Evolutionary conservation across 345 rosid genomes (phyloP), one percentile per base, ranked within the genome.

Genomic region (Rubroshorea leprosula): DNA sequence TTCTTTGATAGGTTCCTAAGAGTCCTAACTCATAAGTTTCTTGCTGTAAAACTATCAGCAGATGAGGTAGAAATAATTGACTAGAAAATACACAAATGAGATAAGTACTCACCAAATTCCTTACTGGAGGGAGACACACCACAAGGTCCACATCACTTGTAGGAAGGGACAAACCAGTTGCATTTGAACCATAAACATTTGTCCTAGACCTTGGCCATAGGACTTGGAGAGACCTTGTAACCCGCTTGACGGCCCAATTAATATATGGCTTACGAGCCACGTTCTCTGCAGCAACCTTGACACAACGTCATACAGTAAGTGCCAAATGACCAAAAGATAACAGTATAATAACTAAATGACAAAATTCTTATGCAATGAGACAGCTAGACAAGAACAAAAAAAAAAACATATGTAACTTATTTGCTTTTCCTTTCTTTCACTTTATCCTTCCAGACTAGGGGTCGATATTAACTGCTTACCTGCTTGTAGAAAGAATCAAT

Each of bases 71-170:
- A 66, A 60, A 38, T 6, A 27, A 49, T n/a, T 14, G 49, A 58
- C 56, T 18, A 17, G 39, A 57, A 49, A 46, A 23, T 19, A 45
- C 29, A 6, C 20, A 18, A 17, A 31, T 38, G 43, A 20, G 51
- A 51, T 6, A 71, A 46, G 44, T 56, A 44, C 83, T 65, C 72
- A 92, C 98, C 90, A 92, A 70, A 70, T 89, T 92, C 78, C 98
- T 92, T 65, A 89, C 98, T 61, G 98, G 96, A 70, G 98, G 98
- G 58, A 92, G 93, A 75, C 82, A 81, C 77, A 92, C 93, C 64
- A 92, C 98, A 72, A 92, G 98, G 77, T 92, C 98, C 66, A 92
- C 98, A 73, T 92, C 98, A 74, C 98, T 92, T 43, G 95, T 79
- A 58, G 95, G 98, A 68, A 92, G 95, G 56, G 98, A 78, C 79